Evolutionary conservation across 1,284 basidiomycete species (phyloP), one percentile per base, ranked within the genome.

Genomic region (Boletus smithii): DNA sequence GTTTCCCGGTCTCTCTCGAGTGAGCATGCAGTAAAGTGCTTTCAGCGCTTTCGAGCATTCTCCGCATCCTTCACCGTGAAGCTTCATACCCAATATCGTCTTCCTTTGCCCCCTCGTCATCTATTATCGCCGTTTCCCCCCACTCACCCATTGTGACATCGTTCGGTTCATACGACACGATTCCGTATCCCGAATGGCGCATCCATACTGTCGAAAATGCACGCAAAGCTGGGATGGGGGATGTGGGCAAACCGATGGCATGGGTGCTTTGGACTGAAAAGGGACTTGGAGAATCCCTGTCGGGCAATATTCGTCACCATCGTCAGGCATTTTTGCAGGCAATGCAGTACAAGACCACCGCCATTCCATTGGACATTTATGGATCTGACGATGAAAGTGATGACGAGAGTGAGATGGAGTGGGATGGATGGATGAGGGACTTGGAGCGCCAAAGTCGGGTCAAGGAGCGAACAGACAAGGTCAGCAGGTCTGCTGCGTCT

Each of bases 121-220:
- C 65, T 42, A 38, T 67, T 49, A 38, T 61, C 51, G 48, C 61
- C 44, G 56, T 57, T 35, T 42, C 57, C n/a, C 36, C 51, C 22
- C 30, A 38, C n/a, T 24, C 56, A 18, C 14, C 43, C 29, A 26
- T 40, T 23, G 30, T 42, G 30, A 29, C 17, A 26, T 44, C 48
- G 44, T 43, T 49, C 42, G n/a, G 44, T 9, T 58, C 62, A 2
- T 64, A 69, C 17, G 68, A 67, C 8, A 67, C 70, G 0, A 63
- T 80, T 3, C 76, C 77, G 1, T 85, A 83, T 57, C 82, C 82
- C 0, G 81, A 82, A 54, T 85, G 82, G 82, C 72, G 82, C 1
- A 58, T 68, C 1, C 69, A 73, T 3, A 57, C 80, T 0, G 69
- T 73, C 3, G 67, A 69, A 33, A 71, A 72, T 37, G 81, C 81